Percentiles rank a stretch among this genome's conserved stretches.
Conservation (phyloP, 306 rosid genomes). For the Phaseolus lunatus region DNA sequence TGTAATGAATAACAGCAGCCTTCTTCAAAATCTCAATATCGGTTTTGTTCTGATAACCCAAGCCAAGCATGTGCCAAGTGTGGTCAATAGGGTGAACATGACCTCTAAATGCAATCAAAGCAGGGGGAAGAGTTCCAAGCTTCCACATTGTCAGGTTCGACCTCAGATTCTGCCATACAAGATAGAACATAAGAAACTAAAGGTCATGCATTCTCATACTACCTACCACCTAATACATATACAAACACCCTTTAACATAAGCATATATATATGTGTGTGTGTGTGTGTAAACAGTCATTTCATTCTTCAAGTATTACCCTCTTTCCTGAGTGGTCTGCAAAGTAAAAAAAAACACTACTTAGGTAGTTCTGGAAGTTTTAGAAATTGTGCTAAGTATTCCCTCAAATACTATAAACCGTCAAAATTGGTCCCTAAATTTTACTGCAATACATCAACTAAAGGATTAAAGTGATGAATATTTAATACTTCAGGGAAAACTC, state of each 20-base stretch:
- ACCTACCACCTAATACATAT: background rate
- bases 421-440: background rate
- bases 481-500: background rate
- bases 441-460: background rate
- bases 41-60: conserved; percentile 94
- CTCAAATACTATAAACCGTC: background rate
- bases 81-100: conserved; percentile 89
- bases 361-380: background rate
- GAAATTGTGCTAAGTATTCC: background rate
- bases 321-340: background rate
- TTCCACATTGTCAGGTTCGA: conserved; percentile 94
- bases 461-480: background rate
- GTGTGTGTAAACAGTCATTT: background rate
- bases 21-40: conserved; percentile 62
- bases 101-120: conserved; percentile 93
- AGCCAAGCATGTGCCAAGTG: conserved; percentile 96
- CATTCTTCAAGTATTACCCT: background rate
- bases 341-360: background rate
- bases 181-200: conserved; percentile 38
- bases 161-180: conserved; percentile 74
- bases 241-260: background rate
- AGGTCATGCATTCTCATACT: background rate
- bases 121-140: conserved; percentile 98
- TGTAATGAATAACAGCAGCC: conserved; percentile 98
- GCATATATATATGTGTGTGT: background rate